Evolutionary conservation across 2,329 filamentous ascomycete species (phyloP), one percentile per base, ranked within the genome.

Genomic region (Ophiocordyceps sinensis): DNA sequence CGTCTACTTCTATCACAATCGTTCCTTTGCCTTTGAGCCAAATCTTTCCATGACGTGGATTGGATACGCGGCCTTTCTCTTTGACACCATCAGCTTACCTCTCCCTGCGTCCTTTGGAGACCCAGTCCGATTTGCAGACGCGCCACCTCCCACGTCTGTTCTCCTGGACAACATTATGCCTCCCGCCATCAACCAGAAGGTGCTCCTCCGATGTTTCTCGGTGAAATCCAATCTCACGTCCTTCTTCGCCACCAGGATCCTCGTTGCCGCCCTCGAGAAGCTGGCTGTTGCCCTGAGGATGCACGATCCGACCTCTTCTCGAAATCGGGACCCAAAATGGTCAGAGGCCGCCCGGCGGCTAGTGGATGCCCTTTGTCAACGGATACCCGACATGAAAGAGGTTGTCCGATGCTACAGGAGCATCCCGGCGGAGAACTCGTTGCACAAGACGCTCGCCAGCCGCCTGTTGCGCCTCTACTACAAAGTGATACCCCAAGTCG

Each of bases 41-140:
- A 96, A 94, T 55, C 70, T 93, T 5, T 91, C 87, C 3, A 80
- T 87, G 36, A 91, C 87, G 0, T 98, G 91, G 91, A 84, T 96
- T 49, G 88, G 89, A 35, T 94, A 93, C 56, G 86, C 87, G 0
- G 79, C 87, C 0, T 85, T 96, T 46, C 64, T 98, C 5, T 94
- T 93, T 59, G 83, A 82, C 45, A 77, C 80, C 1, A 77, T 95
- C 37, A 74, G 81, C 43, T 66, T 93, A 30, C 77, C 80, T 1
- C 67, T 94, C 2, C 88, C 88, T 2, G 56, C 65, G 23, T 74
- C 73, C 45, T 85, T 89, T 53, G 86, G 86, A 12, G 75, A 79
- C 49, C 68, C 68, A 34, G 69, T 73, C 12, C 68, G 67, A 35
- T 81, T 77, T 47, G 50, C 56, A 35, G 75, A 78, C 21, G 65